A percentile compares a stretch with the other conserved stretches of the same genome.
Evolutionary conservation across 2,329 filamentous ascomycete genomes (phyloP).

Genomic region (Chaetomium globosum): DNA sequence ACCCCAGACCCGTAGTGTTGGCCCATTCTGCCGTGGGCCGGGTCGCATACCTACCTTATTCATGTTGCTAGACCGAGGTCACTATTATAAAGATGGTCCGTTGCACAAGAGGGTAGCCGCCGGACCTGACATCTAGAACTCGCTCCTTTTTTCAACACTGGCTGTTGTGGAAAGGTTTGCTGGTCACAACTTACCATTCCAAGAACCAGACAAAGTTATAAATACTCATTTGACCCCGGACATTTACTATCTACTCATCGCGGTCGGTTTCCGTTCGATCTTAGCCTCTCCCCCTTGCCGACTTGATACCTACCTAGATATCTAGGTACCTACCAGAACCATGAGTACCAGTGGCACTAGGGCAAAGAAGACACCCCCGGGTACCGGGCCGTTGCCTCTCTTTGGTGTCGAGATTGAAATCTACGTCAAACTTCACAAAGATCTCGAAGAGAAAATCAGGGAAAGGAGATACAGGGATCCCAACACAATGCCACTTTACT

Average conservation of each 20-base stretch:
- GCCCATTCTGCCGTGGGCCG: background rate
- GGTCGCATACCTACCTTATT: background rate
- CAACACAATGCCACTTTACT: background rate
- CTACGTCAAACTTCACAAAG: background rate
- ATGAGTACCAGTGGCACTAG: background rate
- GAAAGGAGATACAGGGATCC: background rate
- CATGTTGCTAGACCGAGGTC: background rate
- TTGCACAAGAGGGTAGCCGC: background rate
- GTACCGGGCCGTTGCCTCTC: background rate
- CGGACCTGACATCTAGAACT: background rate
- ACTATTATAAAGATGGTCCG: background rate
- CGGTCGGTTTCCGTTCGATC: background rate
- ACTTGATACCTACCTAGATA: background rate
- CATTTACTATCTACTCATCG: too few species aligned
- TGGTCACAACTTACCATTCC: background rate
- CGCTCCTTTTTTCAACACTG: background rate
- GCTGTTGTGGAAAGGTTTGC: background rate
- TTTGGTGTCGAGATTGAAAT: constrained; percentile 12
- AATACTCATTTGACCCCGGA: too few species aligned
- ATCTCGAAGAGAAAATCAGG: background rate
- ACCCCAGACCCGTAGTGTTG: background rate
- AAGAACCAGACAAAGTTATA: too few species aligned
- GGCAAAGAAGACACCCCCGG: background rate
- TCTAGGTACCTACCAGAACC: background rate
- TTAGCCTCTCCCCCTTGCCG: background rate